Percentiles rank a stretch among this genome's conserved stretches.
Evolutionary conservation across 73 alveolate genomes (phyloP).

Genomic region (Paramecium bursaria): DNA sequence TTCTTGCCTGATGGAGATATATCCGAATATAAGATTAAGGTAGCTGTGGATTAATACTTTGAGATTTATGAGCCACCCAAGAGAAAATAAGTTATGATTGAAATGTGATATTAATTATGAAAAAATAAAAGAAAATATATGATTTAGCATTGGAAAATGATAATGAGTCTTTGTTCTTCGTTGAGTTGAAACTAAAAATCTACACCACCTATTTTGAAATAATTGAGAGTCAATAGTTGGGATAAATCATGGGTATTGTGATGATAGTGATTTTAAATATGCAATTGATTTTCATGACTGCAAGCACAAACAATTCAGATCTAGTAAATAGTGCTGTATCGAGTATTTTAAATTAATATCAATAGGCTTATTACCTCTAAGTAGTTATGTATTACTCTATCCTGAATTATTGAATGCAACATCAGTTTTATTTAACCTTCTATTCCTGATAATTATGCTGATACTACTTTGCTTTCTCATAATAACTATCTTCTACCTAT

Average conservation of each 20-base stretch:
- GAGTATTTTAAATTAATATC: not conserved
- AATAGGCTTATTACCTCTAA: slow-evolving; percentile 40
- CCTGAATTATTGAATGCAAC: slow-evolving; percentile 15
- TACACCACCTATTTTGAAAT: slow-evolving; percentile 19
- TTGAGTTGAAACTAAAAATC: not conserved
- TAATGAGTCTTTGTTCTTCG: too few species aligned
- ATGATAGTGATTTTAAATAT: slow-evolving; percentile 30
- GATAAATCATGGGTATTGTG: slow-evolving; percentile 7
- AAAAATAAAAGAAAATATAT: too few species aligned
- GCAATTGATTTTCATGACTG: slow-evolving; percentile 55
- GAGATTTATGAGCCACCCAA: too few species aligned
- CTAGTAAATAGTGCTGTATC: not conserved
- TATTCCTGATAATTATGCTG: slow-evolving; percentile 17
- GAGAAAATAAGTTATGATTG: too few species aligned
- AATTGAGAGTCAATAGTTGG: not conserved
- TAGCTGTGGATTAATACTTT: too few species aligned
- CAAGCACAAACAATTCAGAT: slow-evolving; percentile 22
- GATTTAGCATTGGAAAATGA: too few species aligned
- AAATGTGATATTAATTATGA: too few species aligned
- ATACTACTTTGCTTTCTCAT: not conserved
- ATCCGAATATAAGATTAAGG: too few species aligned
- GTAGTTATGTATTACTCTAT: slow-evolving; percentile 37
- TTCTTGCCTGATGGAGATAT: too few species aligned
- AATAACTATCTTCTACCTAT: not conserved
- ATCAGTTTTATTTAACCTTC: slow-evolving; percentile 23